These are phyloP conservation scores for Biscogniauxia sp. DNA, from an alignment of 2,329 filamentous ascomycete species.

Conservation along the genomic window DNA sequence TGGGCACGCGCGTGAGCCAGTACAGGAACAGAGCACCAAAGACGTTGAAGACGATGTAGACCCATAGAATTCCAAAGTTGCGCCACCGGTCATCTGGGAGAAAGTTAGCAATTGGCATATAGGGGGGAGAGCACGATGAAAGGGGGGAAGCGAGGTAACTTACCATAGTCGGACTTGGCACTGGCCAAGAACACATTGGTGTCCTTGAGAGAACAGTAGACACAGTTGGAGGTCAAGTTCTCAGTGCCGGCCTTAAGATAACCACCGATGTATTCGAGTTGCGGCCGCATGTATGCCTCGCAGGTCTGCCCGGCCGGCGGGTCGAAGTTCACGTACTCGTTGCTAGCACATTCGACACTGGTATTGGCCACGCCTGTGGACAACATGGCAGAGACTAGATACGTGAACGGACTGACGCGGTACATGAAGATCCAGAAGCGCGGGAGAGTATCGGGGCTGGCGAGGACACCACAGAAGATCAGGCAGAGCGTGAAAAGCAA, in stretches of 20 bases:
- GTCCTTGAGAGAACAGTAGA: constrained; percentile 38
- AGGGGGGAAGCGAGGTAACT: constrained; percentile 10
- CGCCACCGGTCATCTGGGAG: constrained; percentile 47
- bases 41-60: constrained; percentile 55
- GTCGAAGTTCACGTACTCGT: constrained; percentile 63
- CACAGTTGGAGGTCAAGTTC: constrained; percentile 41
- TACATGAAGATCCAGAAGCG: constrained; percentile 80
- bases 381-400: constrained; percentile 66
- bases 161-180: constrained; percentile 43
- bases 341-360: constrained; percentile 56
- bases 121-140: not conserved
- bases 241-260: constrained; percentile 36
- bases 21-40: constrained; percentile 52
- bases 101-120: constrained; percentile 11
- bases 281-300: constrained; percentile 50
- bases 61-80: constrained; percentile 55
- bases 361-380: constrained; percentile 62
- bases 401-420: constrained; percentile 70
- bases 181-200: constrained; percentile 38
- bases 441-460: constrained; percentile 58
- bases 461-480: constrained; percentile 75
- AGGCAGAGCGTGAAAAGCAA: constrained; percentile 70
- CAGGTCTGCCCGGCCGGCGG: constrained; percentile 56
- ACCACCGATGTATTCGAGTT: constrained; percentile 46
- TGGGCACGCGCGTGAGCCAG: constrained; percentile 47